Base-by-base conservation (phyloP, 257 asterid species). In the Nicotiana tabacum region DNA sequence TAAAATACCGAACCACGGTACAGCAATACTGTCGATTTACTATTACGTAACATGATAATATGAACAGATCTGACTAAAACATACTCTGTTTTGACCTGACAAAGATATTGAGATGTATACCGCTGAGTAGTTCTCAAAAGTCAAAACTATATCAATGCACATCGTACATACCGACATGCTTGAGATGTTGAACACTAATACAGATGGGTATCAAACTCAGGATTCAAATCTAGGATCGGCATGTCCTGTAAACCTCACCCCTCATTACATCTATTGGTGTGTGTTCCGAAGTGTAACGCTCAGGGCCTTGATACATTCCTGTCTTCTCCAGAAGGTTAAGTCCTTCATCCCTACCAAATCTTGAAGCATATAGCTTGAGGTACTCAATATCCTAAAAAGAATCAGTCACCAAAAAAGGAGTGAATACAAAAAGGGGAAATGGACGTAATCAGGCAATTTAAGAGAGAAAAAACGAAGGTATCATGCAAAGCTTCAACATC, bases 301-400 rank as follows among this genome's bases (percentile, higher is more conserved):
- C 99, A 0, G 98, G 98, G 77, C 98, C 98, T 4, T 60, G 82
- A 84, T 96, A 96, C 92, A 94, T 89, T 77, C 98, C 98, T 0
- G 97, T 94, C 90, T 86, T 95, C 32, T 94, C 99, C 90, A 95
- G 30, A 66, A 95, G 97, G 18, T 62, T 80, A 74, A 95, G 94
- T 72, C 92, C 97, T 89, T 95, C 98, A 29, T 93, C 95, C 86
- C 98, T 88, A 32, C 99, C 97, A 56, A 86, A 95, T 86, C 96
- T 94, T 66, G 95, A 91, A 13, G 97, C 87, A 84, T 92, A 95
- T 67, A 91, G 96, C 78, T 90, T 92, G 81, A 95, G 93, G 89
- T 95, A 94, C 89, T 95, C 99, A 9, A 94, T 46, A 74, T 94
- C 99, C 99, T 95, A 67, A 82, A 60, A 74, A 27, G 58, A 48